A percentile compares a stretch with the other conserved stretches of the same genome.
phyloP scores from a whole-genome alignment of 2,329 filamentous ascomycete genomes.

The Aspergillus sp. region DNA sequence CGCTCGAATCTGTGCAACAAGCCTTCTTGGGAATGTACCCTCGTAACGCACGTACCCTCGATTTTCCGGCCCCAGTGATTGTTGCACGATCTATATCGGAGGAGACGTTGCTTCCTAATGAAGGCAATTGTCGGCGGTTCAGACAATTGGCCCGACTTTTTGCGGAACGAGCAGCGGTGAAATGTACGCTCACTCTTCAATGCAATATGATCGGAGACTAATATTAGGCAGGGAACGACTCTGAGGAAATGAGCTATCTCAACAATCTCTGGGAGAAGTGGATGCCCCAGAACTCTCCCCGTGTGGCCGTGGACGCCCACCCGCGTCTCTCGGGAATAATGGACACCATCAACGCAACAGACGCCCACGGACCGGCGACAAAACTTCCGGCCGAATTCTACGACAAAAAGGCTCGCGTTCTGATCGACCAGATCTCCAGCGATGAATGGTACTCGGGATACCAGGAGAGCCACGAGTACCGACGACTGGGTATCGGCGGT shows the following conservation, averaged over 20 bases:
- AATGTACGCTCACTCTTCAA: slow-evolving; percentile 42
- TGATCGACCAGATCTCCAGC: slow-evolving; percentile 64
- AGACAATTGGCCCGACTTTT: slow-evolving; percentile 61
- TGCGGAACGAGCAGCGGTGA: slow-evolving; percentile 60
- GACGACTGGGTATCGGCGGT: slow-evolving; percentile 76
- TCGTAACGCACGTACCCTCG: slow-evolving; percentile 38
- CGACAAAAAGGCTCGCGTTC: slow-evolving; percentile 59
- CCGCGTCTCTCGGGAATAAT: slow-evolving; percentile 83
- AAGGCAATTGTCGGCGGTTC: slow-evolving; percentile 64
- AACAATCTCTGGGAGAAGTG: slow-evolving; percentile 70
- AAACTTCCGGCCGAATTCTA: slow-evolving; percentile 80
- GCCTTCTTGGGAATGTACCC: slow-evolving; percentile 70
- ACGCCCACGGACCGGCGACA: slow-evolving; percentile 74
- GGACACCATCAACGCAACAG: slow-evolving; percentile 85
- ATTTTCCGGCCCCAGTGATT: slow-evolving; percentile 57
- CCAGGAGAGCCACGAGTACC: slow-evolving; percentile 74
- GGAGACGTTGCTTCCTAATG: slow-evolving; percentile 75
- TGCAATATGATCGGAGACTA: not conserved
- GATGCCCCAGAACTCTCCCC: slow-evolving; percentile 64
- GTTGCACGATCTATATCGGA: slow-evolving; percentile 57
- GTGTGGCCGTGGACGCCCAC: slow-evolving; percentile 72
- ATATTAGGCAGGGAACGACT: slow-evolving; percentile 50
- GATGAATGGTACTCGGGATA: slow-evolving; percentile 95
- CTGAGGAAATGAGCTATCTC: slow-evolving; percentile 75
- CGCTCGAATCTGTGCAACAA: slow-evolving; percentile 70